phyloP scores from a whole-genome alignment of 1,284 basidiomycete genomes.

The Prillingera fragicola region DNA sequence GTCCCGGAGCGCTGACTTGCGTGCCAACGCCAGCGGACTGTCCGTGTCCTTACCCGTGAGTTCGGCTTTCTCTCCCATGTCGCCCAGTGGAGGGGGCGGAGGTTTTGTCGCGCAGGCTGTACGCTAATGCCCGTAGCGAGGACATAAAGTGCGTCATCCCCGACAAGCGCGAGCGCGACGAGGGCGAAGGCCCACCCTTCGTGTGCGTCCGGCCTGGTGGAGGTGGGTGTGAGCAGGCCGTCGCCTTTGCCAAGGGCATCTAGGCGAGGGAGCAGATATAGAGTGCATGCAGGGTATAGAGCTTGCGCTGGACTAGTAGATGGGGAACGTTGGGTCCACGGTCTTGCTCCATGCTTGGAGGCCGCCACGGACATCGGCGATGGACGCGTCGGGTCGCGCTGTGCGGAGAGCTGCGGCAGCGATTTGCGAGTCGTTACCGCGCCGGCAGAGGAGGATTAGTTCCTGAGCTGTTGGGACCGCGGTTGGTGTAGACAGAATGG shows the following conservation, averaged over 20 bases:
- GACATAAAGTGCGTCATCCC: slow-evolving; percentile 43
- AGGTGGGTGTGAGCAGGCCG: slow-evolving; percentile 27
- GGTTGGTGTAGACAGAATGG: slow-evolving; percentile 28
- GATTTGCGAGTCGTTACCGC: slow-evolving; percentile 90
- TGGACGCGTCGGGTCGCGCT: slow-evolving; percentile 28
- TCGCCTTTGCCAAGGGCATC: slow-evolving; percentile 28
- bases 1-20: slow-evolving; percentile 38
- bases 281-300: slow-evolving; percentile 3
- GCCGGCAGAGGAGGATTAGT: slow-evolving; percentile 68
- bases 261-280: slow-evolving; percentile 9
- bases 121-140: slow-evolving; percentile 28
- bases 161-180: slow-evolving; percentile 36
- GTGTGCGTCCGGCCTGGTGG: slow-evolving; percentile 34
- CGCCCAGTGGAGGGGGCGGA: neutral
- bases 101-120: neutral
- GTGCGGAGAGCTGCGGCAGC: slow-evolving; percentile 63
- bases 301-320: slow-evolving; percentile 58
- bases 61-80: neutral
- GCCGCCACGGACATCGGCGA: slow-evolving; percentile 73
- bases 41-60: slow-evolving; percentile 46
- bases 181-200: slow-evolving; percentile 45
- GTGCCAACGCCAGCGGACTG: slow-evolving; percentile 46
- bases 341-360: slow-evolving; percentile 67
- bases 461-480: slow-evolving; percentile 24
- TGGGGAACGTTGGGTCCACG: slow-evolving; percentile 67